Evolutionary conservation across 345 rosid species (phyloP), one percentile per base, ranked within the genome.

Genomic region (Acer yangbiense): DNA sequence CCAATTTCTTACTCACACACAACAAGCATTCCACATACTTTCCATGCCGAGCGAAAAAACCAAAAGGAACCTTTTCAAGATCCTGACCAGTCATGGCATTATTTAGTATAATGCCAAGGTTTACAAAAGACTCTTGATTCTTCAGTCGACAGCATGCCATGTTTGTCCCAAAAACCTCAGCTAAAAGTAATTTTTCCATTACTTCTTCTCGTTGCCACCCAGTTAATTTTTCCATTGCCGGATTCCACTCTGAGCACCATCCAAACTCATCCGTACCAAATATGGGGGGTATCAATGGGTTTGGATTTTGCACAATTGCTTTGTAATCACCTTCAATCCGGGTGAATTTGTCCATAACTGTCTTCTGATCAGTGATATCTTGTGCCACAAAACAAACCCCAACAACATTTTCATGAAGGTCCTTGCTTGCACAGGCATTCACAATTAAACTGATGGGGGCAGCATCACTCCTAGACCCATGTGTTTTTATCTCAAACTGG

Each of bases 181-280:
- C 98, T 61, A 95, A 64, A 14, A 95, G 91, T 95, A 95, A 92
- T 78, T 92, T 95, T 73, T 91, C 92, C 1, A 95, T 74, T 32
- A 95, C 94, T 78, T 93, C 94, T 75, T 93, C 96, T 65, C 98
- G 88, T 70, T 86, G 88, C 92, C 94, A 88, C 68, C 97, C 97
- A 3, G 92, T 93, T 80, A 95, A 71, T 76, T 89, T 92, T 32
- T 80, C 82, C 98, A 95, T 95, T n/a, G 98, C 93, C 5, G 89
- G 89, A 82, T 95, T 95, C 99, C 99, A 95, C 86, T 95, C 99
- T 0, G 96, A 92, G 82, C 99, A 95, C 98, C 98, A 93, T 6
- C 99, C 99, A 11, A 95, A 92, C 76, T 93, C 98, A 76, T 95
- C 98, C 0, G 89, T 82, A 35, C 97, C 98, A 44, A 95, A 95